Base-by-base conservation (phyloP, 345 rosid species). In the Salix dunnii region DNA sequence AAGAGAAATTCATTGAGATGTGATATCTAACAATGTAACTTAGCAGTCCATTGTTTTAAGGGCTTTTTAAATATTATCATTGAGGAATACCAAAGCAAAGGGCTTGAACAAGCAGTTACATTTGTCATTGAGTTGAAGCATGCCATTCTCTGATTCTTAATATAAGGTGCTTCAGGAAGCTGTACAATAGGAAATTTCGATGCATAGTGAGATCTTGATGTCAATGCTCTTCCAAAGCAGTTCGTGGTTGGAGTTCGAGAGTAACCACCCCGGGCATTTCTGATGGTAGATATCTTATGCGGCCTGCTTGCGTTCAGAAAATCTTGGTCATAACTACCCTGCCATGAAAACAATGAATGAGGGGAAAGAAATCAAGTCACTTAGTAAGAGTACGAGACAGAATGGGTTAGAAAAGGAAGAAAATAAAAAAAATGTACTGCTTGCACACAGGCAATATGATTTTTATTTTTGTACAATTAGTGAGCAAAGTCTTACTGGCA, bases 161-260 rank as follows among this genome's bases (percentile, higher is more conserved):
- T 70, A 43, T 82, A 51, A 81, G 84, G 71, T 46, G 77, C 81
- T 81, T 81, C 82, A 11, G 90, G 79, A 60, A 81, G n/a, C 70
- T 82, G 86, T 63, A 76, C 61, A 25, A 79, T 12, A 5, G 88
- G 85, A 38, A 88, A 82, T 63, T 79, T 77, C 14, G 85, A 61
- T 2, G 88, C 88, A 82, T 90, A 84, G 81, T 80, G 85, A 40
- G 85, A 80, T 70, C 81, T 83, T 58, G 91, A 92, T 64, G 89
- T 21, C 64, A 89, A 78, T 38, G 80, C 79, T 66, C 69, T 80
- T 62, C 81, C 85, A 81, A 77, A 70, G 31, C 68, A 62, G 76
- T 70, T 83, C 75, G 70, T 76, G 49, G 43, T 30, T 9, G 75
- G 76, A 77, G 77, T 67, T 70, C 68, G 66, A 17, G 74, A 79